These are phyloP conservation scores for Aspergillus flavus DNA, from an alignment of 2,329 filamentous ascomycete genomes.

Conservation along the genomic window DNA sequence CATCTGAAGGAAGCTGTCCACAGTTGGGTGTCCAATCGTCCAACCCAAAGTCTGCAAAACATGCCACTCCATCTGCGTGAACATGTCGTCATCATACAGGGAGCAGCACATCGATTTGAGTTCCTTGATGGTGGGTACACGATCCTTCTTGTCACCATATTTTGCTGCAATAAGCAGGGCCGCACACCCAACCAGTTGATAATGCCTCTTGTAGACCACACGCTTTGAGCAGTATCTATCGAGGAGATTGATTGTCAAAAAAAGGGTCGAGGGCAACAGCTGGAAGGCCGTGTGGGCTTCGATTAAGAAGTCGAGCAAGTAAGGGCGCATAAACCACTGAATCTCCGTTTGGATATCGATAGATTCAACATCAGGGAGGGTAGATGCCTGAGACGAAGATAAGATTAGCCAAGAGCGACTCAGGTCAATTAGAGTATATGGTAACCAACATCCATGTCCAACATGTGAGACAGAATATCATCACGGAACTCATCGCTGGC, in stretches of 20 bases:
- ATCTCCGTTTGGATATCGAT: conserved; percentile 99
- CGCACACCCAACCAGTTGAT: conserved; percentile 95
- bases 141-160: conserved; percentile 98
- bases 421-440: neutral
- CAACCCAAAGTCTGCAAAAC: conserved; percentile 96
- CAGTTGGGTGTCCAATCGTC: conserved; percentile 93
- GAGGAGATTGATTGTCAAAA: conserved; percentile 93
- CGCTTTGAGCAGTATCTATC: conserved; percentile 97
- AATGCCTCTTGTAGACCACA: conserved; percentile 98
- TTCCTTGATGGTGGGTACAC: conserved; percentile 95
- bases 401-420: conserved; percentile 27
- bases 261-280: conserved; percentile 89
- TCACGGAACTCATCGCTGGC: conserved; percentile 91
- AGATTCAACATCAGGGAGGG: conserved; percentile 90
- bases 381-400: conserved; percentile 64
- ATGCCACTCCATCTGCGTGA: conserved; percentile 99
- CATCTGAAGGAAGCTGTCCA: conserved; percentile 89
- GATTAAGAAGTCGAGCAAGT: conserved; percentile 95
- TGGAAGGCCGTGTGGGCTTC: conserved; percentile 96
- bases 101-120: conserved; percentile 99
- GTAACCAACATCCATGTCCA: conserved; percentile 77
- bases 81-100: conserved; percentile 98
- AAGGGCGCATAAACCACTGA: conserved; percentile 99
- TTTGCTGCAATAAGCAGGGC: conserved; percentile 96
- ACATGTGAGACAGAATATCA: conserved; percentile 92